Base-by-base conservation (phyloP, 495 filamentous ascomycete species). In the Ramalina intermedia region DNA sequence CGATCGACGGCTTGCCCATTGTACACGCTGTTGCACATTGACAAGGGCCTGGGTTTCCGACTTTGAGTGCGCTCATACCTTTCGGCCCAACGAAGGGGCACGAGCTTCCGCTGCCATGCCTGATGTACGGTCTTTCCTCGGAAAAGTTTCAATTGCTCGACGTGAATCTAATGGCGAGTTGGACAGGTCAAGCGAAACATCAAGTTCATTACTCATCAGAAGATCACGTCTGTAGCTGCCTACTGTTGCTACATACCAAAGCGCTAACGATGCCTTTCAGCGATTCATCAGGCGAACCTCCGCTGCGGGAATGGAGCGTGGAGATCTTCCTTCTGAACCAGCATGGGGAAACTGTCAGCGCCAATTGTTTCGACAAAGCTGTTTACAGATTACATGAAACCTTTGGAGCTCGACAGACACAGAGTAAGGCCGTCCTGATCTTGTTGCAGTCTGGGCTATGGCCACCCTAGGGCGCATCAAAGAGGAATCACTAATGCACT, bases 371-470 rank as follows among this genome's bases (percentile, higher is more conserved):
- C 68, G 85, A 89, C 59, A 95, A 89, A 69, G 93, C 80, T 14
- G 78, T 75, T 20, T 99, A 95, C 69, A 82, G 83, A 51, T 74
- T 99, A 20, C 93, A 99, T 63, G 91, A 93, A 14, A 87, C 85
- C 43, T 99, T 99, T 60, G 84, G 77, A 29, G 80, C 84, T 48
- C 80, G 74, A 18, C 66, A 84, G 21, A 77, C 71, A 21, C 91
- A 95, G 67, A 80, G 87, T 94, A 76, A 51, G 83, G 71, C 37
- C 41, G 21, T 43, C 12, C 7, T 27, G 43, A 12, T 33, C 8
- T 11, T 9, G 12, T 33, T 1, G 29, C 29, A 33, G 12, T 33
- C n/a, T 43, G 41, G 20, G 14, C 26, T 27, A 13, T 24, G 20
- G 47, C 16, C 11, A 20, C 26, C 12, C 7, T 16, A 17, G 3